Conservation (phyloP, 1,139 yeast species). For the Magnusiomyces sp. region DNA sequence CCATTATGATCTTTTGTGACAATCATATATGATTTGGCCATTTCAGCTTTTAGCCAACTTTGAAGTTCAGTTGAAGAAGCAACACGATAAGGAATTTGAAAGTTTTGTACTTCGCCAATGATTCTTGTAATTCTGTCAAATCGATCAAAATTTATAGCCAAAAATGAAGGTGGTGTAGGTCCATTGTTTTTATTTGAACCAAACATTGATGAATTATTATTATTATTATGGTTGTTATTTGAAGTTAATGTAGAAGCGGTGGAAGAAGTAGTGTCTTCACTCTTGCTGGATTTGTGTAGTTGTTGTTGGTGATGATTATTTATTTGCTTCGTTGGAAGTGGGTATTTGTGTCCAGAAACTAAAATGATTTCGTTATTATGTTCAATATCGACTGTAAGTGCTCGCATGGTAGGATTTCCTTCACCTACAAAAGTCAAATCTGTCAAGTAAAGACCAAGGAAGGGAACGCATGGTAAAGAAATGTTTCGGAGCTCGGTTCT, state of each 20-base stretch:
- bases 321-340: no score
- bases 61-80: conserved; percentile 25
- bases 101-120: conserved; percentile 67
- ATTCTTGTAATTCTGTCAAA: conserved; percentile 65
- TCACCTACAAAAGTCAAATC: conserved; percentile 84
- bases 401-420: conserved; percentile 61
- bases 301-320: neutral
- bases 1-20: conserved; percentile 29
- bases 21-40: conserved; percentile 27
- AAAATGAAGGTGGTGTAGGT: conserved; percentile 34
- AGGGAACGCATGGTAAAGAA: conserved; percentile 72
- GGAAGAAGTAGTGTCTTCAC: no score
- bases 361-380: conserved; percentile 6
- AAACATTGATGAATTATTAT: neutral
- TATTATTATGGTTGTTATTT: neutral
- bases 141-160: conserved; percentile 73
- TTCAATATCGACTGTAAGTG: conserved; percentile 27
- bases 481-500: conserved; percentile 54
- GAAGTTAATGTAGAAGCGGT: no score
- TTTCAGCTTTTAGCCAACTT: conserved; percentile 30
- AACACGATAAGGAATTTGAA: conserved; percentile 52
- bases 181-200: neutral
- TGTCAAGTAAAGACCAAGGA: conserved; percentile 72
- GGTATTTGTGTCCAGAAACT: neutral
- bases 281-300: neutral